A percentile compares a stretch with the other conserved stretches of the same genome.
Evolutionary conservation across 164 flowering plant genomes (phyloP).

Genomic region (Stephania yunnanensis): DNA sequence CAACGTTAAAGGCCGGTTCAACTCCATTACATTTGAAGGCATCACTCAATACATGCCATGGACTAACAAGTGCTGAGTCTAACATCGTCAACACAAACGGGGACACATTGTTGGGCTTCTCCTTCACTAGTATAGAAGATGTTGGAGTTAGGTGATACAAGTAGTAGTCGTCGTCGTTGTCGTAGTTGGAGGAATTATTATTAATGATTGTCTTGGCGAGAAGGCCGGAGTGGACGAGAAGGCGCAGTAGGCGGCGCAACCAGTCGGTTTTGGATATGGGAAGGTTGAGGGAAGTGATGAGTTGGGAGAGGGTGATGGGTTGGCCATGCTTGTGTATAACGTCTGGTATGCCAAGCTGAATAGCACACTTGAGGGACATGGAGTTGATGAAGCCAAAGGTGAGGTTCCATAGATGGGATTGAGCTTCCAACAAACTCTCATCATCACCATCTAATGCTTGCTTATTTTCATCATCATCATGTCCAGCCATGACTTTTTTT

Average conservation of each 20-base stretch:
- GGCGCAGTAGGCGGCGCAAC: conserved; percentile 16
- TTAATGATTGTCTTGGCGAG: neutral
- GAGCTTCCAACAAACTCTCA: conserved; percentile 25
- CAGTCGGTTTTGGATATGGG: conserved; percentile 10
- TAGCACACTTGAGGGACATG: conserved; percentile 35
- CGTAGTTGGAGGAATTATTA: no score
- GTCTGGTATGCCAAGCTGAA: conserved; percentile 34
- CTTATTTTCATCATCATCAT: neutral
- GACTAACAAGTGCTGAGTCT: conserved; percentile 21
- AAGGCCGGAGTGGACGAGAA: conserved; percentile 20
- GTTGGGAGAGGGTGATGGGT: conserved; percentile 22
- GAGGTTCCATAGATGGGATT: conserved; percentile 26
- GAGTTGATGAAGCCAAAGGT: conserved; percentile 25
- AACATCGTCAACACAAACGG: conserved; percentile 22
- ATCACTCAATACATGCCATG: conserved; percentile 16
- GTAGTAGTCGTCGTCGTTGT: no score
- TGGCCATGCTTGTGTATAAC: conserved; percentile 23
- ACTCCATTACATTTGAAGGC: conserved; percentile 20
- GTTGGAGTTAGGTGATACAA: conserved; percentile 22
- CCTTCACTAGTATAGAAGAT: conserved; percentile 29
- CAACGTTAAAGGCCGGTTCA: conserved; percentile 20
- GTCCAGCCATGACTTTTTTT: no score
- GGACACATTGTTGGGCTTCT: conserved; percentile 14
- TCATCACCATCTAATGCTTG: no score
- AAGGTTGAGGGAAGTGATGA: conserved; percentile 13